Percentiles rank a stretch among this genome's conserved stretches.
phyloP scores from a whole-genome alignment of 331 rosid species.

The Quercus tomentella region DNA sequence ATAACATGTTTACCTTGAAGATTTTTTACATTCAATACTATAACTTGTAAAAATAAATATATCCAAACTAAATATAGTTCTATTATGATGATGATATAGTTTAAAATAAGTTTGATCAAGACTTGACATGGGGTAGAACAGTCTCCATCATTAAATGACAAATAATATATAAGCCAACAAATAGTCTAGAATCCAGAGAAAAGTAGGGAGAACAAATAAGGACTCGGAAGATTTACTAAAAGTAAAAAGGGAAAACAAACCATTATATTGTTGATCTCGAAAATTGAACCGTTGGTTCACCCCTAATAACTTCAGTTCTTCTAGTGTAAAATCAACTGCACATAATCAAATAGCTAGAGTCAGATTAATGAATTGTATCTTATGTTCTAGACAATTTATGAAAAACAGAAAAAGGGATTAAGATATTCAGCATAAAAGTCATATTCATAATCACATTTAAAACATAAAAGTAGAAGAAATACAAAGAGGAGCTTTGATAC shows the following conservation, averaged over 20 bases:
- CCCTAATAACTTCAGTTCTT: constrained; percentile 67
- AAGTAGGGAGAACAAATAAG: too few relatives aligned
- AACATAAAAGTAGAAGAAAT: not conserved
- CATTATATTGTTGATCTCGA: constrained; percentile 80
- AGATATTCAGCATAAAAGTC: too few relatives aligned
- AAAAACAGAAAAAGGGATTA: too few relatives aligned
- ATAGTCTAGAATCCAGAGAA: too few relatives aligned
- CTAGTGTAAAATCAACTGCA: constrained; percentile 89
- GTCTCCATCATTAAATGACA: not conserved
- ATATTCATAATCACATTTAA: not conserved
- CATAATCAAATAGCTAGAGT: not conserved
- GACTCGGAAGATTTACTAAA: not conserved
- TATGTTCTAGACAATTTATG: too few relatives aligned
- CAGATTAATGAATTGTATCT: too few relatives aligned
- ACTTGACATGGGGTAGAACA: not conserved
- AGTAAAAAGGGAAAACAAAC: constrained; percentile 33
- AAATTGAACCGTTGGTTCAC: constrained; percentile 62
- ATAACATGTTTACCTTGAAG: too few relatives aligned
- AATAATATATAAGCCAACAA: not conserved
- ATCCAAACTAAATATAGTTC: too few relatives aligned
- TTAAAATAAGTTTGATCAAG: constrained; percentile 1
- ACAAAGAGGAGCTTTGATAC: not conserved
- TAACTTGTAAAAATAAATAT: too few relatives aligned
- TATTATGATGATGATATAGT: too few relatives aligned
- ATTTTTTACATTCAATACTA: too few relatives aligned